phyloP scores from a whole-genome alignment of 1,284 basidiomycete genomes.

The Erythrobasidium hasegawianum region DNA sequence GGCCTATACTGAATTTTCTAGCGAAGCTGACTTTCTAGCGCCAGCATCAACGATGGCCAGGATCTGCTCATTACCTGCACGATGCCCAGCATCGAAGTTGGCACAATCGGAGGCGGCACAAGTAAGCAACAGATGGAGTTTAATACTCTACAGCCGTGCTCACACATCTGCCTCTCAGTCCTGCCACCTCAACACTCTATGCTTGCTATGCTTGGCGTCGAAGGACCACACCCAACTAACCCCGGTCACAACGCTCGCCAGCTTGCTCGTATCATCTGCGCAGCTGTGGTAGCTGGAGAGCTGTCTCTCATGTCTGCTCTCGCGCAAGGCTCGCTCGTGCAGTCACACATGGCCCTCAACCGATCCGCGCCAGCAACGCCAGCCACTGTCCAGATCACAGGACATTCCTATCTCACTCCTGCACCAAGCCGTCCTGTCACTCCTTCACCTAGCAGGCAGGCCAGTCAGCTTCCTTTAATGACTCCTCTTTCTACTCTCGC shows the following conservation, averaged over 20 bases:
- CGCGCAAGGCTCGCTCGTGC: conserved; percentile 69
- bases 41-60: conserved; percentile 76
- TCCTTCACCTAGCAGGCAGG: conserved; percentile 6
- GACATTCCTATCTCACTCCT: conserved; percentile 33
- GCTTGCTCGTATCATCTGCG: conserved; percentile 77
- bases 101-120: conserved; percentile 94
- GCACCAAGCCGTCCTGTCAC: conserved; percentile 27
- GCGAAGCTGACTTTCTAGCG: conserved; percentile 6
- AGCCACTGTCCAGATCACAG: conserved; percentile 25
- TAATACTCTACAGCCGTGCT: too few species aligned
- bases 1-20: conserved; percentile 17
- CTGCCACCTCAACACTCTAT: conserved; percentile 83
- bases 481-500: background rate
- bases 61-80: conserved; percentile 88
- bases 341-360: conserved; percentile 36
- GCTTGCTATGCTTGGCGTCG: conserved; percentile 85
- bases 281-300: conserved; percentile 84
- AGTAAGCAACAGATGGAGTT: conserved; percentile 28
- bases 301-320: conserved; percentile 77
- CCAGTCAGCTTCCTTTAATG: background rate
- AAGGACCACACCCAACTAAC: conserved; percentile 72
- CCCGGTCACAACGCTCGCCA: conserved; percentile 83
- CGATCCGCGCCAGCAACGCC: conserved; percentile 34
- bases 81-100: conserved; percentile 95
- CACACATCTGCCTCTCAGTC: conserved; percentile 49